Evolutionary conservation across 306 rosid species (phyloP).

Genomic region (Fragaria vesca): DNA sequence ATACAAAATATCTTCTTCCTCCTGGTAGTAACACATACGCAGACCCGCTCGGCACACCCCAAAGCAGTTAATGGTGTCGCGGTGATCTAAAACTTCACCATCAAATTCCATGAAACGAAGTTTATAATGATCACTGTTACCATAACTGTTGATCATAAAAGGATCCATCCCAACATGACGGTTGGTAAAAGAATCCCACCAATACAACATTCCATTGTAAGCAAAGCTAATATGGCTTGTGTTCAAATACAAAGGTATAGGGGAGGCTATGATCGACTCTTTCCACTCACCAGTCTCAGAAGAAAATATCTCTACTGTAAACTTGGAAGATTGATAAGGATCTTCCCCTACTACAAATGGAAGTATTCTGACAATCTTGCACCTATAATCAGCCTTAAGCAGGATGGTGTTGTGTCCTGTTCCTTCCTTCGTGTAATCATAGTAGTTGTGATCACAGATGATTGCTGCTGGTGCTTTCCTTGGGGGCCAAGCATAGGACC

Average conservation of each 20-base stretch:
- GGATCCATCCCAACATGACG: neutral
- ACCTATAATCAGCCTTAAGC: slow-evolving; percentile 1
- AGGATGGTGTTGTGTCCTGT: neutral
- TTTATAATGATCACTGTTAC: neutral
- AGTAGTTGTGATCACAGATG: neutral
- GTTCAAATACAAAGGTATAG: neutral
- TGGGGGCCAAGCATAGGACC: neutral
- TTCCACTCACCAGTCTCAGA: neutral
- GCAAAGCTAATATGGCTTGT: neutral
- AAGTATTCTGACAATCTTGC: neutral
- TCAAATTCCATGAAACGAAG: neutral
- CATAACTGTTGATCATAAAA: neutral
- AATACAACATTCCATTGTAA: neutral
- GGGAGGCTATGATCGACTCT: neutral
- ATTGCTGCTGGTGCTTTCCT: neutral
- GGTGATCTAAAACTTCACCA: neutral
- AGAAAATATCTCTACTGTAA: neutral
- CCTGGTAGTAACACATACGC: neutral
- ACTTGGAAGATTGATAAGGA: neutral
- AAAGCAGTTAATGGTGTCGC: neutral
- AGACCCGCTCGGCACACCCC: neutral
- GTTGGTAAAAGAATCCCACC: neutral
- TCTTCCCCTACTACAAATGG: neutral
- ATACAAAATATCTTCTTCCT: neutral
- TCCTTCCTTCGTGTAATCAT: neutral